These are phyloP conservation scores for Trichosporon sp. DNA, from an alignment of 1,284 basidiomycete species.

Conservation along the genomic window DNA sequence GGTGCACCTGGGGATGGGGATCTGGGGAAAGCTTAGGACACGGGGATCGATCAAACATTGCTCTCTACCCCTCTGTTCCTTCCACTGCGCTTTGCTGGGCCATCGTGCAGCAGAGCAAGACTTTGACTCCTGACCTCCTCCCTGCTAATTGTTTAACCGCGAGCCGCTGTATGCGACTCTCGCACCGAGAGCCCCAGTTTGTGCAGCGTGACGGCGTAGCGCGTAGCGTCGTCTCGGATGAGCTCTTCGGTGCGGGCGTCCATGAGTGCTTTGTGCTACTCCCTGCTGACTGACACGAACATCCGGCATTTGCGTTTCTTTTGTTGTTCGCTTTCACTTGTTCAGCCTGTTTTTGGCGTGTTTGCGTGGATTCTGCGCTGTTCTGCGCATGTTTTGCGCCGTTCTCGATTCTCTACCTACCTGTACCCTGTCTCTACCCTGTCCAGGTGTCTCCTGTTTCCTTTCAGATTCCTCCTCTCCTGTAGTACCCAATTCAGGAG, in stretches of 20 bases:
- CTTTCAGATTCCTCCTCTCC: too few relatives aligned
- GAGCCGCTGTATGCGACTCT: not conserved
- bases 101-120: not conserved
- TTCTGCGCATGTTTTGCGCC: not conserved
- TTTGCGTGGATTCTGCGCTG: not conserved
- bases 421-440: not conserved
- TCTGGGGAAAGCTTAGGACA: not conserved
- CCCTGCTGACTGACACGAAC: not conserved
- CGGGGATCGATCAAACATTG: not conserved
- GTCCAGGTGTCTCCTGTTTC: too few relatives aligned
- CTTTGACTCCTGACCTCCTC: constrained; percentile 5
- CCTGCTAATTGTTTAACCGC: constrained; percentile 8
- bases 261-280: not conserved
- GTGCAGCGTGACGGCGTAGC: too few relatives aligned
- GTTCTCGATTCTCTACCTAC: not conserved
- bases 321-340: not conserved
- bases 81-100: too few relatives aligned
- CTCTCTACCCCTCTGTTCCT: too few relatives aligned
- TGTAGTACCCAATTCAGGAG: not conserved
- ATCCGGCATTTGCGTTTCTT: not conserved
- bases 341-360: not conserved
- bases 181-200: not conserved
- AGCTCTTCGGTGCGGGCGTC: not conserved
- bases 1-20: not conserved
- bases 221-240: too few relatives aligned